Base-by-base conservation (phyloP, 805 yeast species). In the Spathaspora hagerdaliae region DNA sequence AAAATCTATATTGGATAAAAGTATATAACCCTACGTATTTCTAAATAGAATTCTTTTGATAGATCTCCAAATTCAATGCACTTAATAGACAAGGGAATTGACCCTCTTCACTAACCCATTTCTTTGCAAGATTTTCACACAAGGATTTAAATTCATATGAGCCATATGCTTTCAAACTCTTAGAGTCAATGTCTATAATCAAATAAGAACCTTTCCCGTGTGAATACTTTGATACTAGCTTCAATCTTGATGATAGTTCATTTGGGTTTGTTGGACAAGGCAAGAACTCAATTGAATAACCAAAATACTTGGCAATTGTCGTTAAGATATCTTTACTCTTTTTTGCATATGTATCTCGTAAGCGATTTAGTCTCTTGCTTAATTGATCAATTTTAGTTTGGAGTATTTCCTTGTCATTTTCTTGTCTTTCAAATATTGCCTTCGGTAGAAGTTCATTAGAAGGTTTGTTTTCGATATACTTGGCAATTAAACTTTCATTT, bases 51-150 rank as follows among this genome's bases (percentile, higher is more conserved):
- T 55, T 55, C 33, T 61, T 59, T 42, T 84, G 85, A 65, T 78
- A 83, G 12, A 88, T 60, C 57, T 79, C 83, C 44, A 89, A 65
- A 37, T 81, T 86, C 49, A 89, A 64, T 1, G 91, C 88, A 47
- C 91, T 82, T 44, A 89, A 65, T 52, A 89, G 84, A 51, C 95
- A 85, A 0, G 94, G 86, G 12, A 87, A 78, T 52, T 86, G 88
- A 27, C 75, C 77, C 51, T 81, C 78, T 36, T 85, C 85, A 36
- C 72, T 69, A 2, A 86, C 78, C 90, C 94, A 87, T 47, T 77
- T 76, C 8, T 74, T 64, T 12, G 85, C 73, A 47, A 87, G 69
- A 39, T 78, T 75, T 48, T 78, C 77, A 48, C 71, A 69, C 29
- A 65, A 32, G 8, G 46, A 47, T 47, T 66, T 70, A 53, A 71